phyloP scores from a whole-genome alignment of 768 basidiomycete species.

The Leccinum barrowsii region DNA sequence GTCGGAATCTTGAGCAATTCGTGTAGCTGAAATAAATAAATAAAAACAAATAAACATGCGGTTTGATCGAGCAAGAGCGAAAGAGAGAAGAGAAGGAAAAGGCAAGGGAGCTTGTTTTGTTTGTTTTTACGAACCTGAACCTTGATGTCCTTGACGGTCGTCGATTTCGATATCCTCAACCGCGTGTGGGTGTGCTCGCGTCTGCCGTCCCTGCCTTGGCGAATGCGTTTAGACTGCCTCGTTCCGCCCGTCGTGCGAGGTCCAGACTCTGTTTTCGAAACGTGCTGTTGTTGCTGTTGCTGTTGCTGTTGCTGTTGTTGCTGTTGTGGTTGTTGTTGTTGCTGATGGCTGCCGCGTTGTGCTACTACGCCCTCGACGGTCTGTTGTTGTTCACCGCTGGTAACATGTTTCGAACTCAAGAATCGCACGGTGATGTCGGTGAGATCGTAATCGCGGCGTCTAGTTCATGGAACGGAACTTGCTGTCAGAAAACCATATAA shows the following conservation, averaged over 20 bases:
- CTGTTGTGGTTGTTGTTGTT: neutral
- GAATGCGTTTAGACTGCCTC: conserved; percentile 71
- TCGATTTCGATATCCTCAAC: conserved; percentile 58
- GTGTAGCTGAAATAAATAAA: conserved; percentile 45
- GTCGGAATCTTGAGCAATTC: conserved; percentile 63
- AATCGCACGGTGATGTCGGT: conserved; percentile 62
- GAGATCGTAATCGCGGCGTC: conserved; percentile 47
- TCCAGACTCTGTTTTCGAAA: conserved; percentile 32
- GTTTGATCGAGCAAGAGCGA: neutral
- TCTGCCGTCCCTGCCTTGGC: conserved; percentile 45
- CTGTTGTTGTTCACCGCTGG: conserved; percentile 19
- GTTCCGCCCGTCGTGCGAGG: conserved; percentile 40
- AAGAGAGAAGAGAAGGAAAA: too few relatives aligned
- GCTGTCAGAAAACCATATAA: conserved; percentile 9
- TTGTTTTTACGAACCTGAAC: conserved; percentile 47
- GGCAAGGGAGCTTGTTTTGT: too few relatives aligned
- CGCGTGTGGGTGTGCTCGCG: conserved; percentile 48
- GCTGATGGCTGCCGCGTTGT: conserved; percentile 24
- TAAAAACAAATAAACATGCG: neutral
- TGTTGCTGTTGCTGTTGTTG: conserved; percentile 1
- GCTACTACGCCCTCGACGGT: conserved; percentile 13
- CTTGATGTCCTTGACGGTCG: conserved; percentile 77
- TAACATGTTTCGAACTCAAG: conserved; percentile 31
- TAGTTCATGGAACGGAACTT: conserved; percentile 18
- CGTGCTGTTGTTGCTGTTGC: neutral